phyloP scores from a whole-genome alignment of 116 monocot species.

The Iris pallida region DNA sequence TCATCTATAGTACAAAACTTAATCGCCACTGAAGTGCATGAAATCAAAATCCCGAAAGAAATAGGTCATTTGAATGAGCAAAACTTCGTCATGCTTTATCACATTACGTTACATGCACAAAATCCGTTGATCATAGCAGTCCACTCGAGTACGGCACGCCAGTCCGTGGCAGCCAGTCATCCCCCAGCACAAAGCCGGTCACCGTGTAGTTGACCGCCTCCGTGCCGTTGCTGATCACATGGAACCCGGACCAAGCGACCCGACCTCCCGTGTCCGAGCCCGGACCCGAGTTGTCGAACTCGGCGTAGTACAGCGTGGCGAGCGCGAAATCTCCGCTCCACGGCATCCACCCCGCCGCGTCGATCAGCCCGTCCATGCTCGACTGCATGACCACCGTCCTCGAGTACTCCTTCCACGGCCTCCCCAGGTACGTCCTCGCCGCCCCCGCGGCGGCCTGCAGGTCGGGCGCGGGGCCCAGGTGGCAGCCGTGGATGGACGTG shows the following conservation, averaged over 20 bases:
- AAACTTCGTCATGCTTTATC: too few relatives aligned
- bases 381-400: constrained; percentile 16
- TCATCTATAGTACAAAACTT: too few relatives aligned
- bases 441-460: constrained; percentile 14
- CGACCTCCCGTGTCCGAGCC: constrained; percentile 9
- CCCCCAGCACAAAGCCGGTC: constrained; percentile 10
- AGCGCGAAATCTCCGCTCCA: constrained; percentile 14
- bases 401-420: constrained; percentile 23
- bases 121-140: too few relatives aligned
- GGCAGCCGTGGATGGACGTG: constrained; percentile 12
- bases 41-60: too few relatives aligned
- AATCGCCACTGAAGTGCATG: too few relatives aligned
- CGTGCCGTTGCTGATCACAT: constrained; percentile 1
- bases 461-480: not conserved
- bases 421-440: constrained; percentile 10
- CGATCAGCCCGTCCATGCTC: constrained; percentile 3
- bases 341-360: constrained; percentile 8
- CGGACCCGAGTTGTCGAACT: constrained; percentile 7
- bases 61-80: too few relatives aligned
- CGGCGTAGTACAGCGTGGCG: constrained; percentile 11
- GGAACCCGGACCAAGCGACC: constrained; percentile 14
- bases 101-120: too few relatives aligned
- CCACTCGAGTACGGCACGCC: constrained; percentile 9
- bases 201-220: constrained; percentile 16
- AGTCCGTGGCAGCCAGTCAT: constrained; percentile 20